phyloP scores from a whole-genome alignment of 805 yeast species.

The Cephaloascus albidus region DNA sequence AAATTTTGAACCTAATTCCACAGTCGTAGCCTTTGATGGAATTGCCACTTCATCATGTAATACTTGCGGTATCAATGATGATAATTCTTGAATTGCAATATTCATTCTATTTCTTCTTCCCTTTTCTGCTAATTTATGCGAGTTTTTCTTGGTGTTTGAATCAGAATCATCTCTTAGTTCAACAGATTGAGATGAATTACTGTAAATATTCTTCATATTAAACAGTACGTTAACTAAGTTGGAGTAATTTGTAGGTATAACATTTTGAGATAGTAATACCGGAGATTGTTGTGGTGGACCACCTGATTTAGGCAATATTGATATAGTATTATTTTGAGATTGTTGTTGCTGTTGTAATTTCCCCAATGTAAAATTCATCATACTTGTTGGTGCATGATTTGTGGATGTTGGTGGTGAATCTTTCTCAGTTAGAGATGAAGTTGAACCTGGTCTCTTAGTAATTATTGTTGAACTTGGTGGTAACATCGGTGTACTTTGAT shows the following conservation, averaged over 20 bases:
- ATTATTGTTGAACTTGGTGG: too few species aligned
- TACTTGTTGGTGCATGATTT: too few species aligned
- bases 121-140: slow-evolving; percentile 92
- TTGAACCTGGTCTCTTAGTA: slow-evolving; percentile 17
- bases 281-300: not conserved
- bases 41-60: slow-evolving; percentile 48
- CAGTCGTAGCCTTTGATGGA: slow-evolving; percentile 92
- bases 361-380: slow-evolving; percentile 40
- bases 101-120: slow-evolving; percentile 93
- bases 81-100: slow-evolving; percentile 70
- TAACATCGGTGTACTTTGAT: slow-evolving; percentile 28
- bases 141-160: slow-evolving; percentile 52
- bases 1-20: slow-evolving; percentile 75
- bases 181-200: too few species aligned
- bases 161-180: too few species aligned
- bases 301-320: not conserved
- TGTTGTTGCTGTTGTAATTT: slow-evolving; percentile 13
- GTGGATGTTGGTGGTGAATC: too few species aligned
- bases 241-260: too few species aligned
- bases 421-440: slow-evolving; percentile 5
- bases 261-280: not conserved
- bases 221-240: too few species aligned
- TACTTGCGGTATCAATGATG: slow-evolving; percentile 53
- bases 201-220: too few species aligned
- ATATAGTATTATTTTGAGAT: not conserved